phyloP scores from a whole-genome alignment of 2,329 filamentous ascomycete species.

The Arthrobotrys musiformis region DNA sequence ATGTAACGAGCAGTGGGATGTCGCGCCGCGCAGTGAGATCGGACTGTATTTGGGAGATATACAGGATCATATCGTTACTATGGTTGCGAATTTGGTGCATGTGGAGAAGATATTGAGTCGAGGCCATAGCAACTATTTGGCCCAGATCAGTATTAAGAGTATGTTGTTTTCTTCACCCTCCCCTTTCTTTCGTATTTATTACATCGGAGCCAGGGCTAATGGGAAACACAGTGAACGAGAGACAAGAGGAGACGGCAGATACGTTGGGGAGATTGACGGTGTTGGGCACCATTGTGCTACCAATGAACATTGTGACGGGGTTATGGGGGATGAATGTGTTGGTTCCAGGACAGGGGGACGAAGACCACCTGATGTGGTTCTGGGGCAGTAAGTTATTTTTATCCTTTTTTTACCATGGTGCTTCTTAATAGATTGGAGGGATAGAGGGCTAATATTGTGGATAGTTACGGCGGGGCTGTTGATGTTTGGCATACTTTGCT shows the following conservation, averaged over 20 bases:
- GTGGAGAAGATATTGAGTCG: constrained; percentile 98
- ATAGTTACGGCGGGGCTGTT: constrained; percentile 76
- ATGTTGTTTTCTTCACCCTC: too few relatives aligned
- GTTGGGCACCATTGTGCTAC: constrained; percentile 92
- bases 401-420: constrained; percentile 60
- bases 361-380: constrained; percentile 68
- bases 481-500: constrained; percentile 82
- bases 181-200: neutral
- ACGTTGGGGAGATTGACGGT: constrained; percentile 95
- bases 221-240: constrained; percentile 37
- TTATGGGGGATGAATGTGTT: constrained; percentile 88
- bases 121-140: constrained; percentile 94
- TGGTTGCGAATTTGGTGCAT: constrained; percentile 95
- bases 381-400: constrained; percentile 62
- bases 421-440: constrained; percentile 62
- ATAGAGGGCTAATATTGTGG: neutral
- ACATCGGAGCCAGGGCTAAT: neutral
- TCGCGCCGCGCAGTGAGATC: constrained; percentile 95
- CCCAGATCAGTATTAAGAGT: constrained; percentile 91
- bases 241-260: constrained; percentile 63
- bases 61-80: constrained; percentile 98
- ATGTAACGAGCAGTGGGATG: constrained; percentile 96
- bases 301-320: constrained; percentile 88
- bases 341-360: constrained; percentile 71
- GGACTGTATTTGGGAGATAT: constrained; percentile 97